Evolutionary conservation across 1,284 basidiomycete species (phyloP).

Genomic region (Vanrija humicola): DNA sequence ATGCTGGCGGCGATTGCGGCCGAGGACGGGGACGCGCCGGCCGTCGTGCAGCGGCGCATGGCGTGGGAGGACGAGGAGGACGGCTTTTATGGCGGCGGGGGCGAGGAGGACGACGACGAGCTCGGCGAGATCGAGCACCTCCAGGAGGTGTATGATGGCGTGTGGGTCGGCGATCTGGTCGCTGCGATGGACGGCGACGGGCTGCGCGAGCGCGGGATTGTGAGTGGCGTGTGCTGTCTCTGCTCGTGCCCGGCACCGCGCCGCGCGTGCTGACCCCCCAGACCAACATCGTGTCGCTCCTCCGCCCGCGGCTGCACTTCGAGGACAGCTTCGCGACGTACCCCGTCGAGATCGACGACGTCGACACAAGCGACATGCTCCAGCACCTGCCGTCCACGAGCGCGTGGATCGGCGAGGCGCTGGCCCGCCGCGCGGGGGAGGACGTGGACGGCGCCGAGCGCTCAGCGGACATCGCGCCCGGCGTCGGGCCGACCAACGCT

Average conservation of each 20-base stretch:
- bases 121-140: conserved; percentile 34
- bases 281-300: conserved; percentile 44
- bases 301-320: conserved; percentile 37
- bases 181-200: conserved; percentile 43
- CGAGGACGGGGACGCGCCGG: background rate
- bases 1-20: conserved; percentile 19
- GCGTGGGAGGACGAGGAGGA: conserved; percentile 17
- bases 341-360: conserved; percentile 48
- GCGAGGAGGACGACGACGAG: conserved; percentile 14
- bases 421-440: conserved; percentile 41
- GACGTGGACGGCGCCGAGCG: background rate
- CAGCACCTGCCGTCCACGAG: conserved; percentile 70
- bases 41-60: conserved; percentile 3
- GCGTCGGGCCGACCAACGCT: conserved; percentile 53
- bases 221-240: conserved; percentile 25
- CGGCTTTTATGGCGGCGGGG: background rate
- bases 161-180: conserved; percentile 50
- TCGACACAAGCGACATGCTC: conserved; percentile 60
- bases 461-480: background rate
- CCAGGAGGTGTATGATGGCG: conserved; percentile 41
- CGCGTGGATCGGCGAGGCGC: conserved; percentile 70
- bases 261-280: conserved; percentile 4
- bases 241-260: no score
- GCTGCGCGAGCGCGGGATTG: conserved; percentile 38
- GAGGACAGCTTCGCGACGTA: conserved; percentile 32